Evolutionary conservation across 1,284 basidiomycete species (phyloP), one percentile per base, ranked within the genome.

Genomic region (Cutaneotrichosporon cutaneum): DNA sequence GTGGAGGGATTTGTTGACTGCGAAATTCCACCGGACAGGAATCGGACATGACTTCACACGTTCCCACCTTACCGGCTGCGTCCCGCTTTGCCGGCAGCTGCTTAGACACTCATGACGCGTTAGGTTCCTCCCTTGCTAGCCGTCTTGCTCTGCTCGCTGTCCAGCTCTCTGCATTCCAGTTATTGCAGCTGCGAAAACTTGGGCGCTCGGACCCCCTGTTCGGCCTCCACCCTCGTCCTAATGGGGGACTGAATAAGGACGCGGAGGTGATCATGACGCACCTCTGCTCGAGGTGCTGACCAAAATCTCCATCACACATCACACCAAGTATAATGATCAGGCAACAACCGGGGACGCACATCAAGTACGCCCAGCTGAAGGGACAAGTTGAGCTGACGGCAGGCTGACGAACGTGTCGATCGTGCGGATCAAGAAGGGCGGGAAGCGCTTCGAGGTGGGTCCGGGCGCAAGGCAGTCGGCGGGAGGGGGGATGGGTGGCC

Each of bases 351-450:
- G 65, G 65, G 13, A 67, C 65, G 22, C 61, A 67, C n/a, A 61
- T 67, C 60, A 67, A 67, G 65, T 66, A 32, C 22, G 61, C 48
- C 18, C 2, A 14, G 35, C 52, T 53, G 21, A 33, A 0, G 16
- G 32, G 6, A 2, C 0, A 30, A 0, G 5, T 11, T 6, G 1
- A 61, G 55, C 53, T 60, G 44, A 61, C 52, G 18, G 11, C 63
- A 94, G 91, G 78, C 83, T 98, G 50, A 98, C 95, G 4, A 98
- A 98, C 77, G 94, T 98, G 57, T 95, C 94, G 42, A 86, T 98
- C 75, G 94, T 99, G 33, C 87, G 94, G 51, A 83, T 97, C 56
- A 96, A 94, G 82, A 97, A 97, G 78, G 92, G 89, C 51, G 96
- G 96, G 32, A 98, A 98, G 81, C 87, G 96, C 56, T 99, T 97